Base-by-base conservation (phyloP, 2,329 filamentous ascomycete genomes). In the Arachnopeziza araneosa region DNA sequence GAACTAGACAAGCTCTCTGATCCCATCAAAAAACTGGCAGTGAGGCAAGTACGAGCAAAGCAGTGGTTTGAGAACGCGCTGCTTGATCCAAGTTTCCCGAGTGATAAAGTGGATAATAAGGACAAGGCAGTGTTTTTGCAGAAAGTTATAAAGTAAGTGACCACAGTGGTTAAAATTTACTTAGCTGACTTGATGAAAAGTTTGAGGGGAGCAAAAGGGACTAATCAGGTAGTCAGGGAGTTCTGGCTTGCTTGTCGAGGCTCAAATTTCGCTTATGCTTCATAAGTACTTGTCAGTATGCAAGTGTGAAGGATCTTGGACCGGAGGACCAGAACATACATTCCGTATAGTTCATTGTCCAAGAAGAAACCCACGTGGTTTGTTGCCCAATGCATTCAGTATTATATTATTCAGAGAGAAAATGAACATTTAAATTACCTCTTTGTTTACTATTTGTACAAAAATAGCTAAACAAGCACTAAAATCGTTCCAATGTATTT, bases 1-100 rank as follows among this genome's bases (percentile, higher is more conserved):
- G 89, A 93, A 68, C 77, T 93, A 0, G 88, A 91, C 66, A 85
- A 82, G 66, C 75, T 92, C 6, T 82, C 82, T 58, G 87, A 90
- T 60, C 88, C 88, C 1, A 76, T 92, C 4, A 90, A 88, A 74
- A 89, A 85, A 69, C 76, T 92, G 23, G 78, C 88, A 1, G 78
- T 77, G 48, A 76, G 80, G 36, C 80, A 87, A 60, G 75, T 79
- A 0, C 76, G 78, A 58, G 78, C 85, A 4, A 84, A 82, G 66
- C 72, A 73, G 30, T 90, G 87, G 87, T 76, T 91, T 1, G 82
- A 88, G 61, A 74, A 77, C 3, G 85, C 85, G 0, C 72, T 91
- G 44, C 70, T 78, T 32, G 66, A 66, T 50, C 77, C 80, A 56
- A 77, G 79, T 0, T 75, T 78, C 2, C 83, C 84, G 0, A 84